Evolutionary conservation across 352 stramenopile species (phyloP).

Genomic region (Phytophthora cactorum): DNA sequence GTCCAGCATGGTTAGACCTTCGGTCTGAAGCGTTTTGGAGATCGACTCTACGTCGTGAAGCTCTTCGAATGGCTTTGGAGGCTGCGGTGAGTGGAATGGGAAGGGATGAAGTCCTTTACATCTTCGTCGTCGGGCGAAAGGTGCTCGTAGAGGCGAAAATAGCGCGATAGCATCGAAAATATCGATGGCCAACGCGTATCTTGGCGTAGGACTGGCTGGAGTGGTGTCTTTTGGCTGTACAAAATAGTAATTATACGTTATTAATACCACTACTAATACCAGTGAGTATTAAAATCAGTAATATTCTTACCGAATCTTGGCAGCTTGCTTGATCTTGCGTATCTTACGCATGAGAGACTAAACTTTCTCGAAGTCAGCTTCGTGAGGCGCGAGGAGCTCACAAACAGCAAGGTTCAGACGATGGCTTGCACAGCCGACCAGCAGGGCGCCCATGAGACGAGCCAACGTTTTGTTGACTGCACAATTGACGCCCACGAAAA

Average conservation of each 20-base stretch:
- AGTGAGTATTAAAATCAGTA: background rate
- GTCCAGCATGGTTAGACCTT: background rate
- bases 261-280: background rate
- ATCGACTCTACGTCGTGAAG: conserved; percentile 4
- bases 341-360: background rate
- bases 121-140: background rate
- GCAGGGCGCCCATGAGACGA: background rate
- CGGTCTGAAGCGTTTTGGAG: conserved; percentile 7
- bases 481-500: background rate
- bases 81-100: background rate
- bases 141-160: no score
- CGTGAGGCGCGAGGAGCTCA: background rate
- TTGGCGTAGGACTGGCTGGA: background rate
- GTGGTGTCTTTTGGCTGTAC: background rate
- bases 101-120: background rate
- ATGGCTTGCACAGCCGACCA: background rate
- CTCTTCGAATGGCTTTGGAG: background rate
- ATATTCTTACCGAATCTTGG: background rate
- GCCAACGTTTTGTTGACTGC: background rate
- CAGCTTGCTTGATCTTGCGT: background rate
- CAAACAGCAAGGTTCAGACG: background rate
- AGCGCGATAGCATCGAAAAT: background rate
- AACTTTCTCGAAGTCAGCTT: background rate
- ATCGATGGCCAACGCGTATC: background rate
- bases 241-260: background rate